Conservation (phyloP, 2,329 filamentous ascomycete genomes). For the Clonostachys sp. region DNA sequence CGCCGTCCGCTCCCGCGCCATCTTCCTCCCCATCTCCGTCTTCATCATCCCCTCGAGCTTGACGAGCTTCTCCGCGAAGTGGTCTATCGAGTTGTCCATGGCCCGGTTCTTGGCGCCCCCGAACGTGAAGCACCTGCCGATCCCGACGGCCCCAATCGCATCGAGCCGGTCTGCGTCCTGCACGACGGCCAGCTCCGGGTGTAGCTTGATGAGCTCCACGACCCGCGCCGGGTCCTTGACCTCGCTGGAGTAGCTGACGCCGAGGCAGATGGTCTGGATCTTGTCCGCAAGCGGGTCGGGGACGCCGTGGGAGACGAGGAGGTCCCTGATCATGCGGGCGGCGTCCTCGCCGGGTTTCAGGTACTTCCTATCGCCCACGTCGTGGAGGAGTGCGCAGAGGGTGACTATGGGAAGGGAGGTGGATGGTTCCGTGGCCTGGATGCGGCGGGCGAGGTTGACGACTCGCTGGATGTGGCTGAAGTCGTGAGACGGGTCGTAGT, state of each 20-base stretch:
- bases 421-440: conserved; percentile 39
- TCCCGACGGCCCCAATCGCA: conserved; percentile 80
- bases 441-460: conserved; percentile 63
- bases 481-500: conserved; percentile 84
- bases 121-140: conserved; percentile 63
- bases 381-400: conserved; percentile 75
- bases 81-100: conserved; percentile 63
- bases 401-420: conserved; percentile 47
- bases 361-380: conserved; percentile 86
- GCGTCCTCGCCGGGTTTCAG: conserved; percentile 50
- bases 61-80: conserved; percentile 75
- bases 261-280: conserved; percentile 68
- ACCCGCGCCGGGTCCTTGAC: conserved; percentile 58
- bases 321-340: conserved; percentile 47
- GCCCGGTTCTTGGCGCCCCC: conserved; percentile 58
- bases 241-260: conserved; percentile 77
- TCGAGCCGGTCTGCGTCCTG: conserved; percentile 94
- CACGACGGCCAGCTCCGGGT: conserved; percentile 67
- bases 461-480: conserved; percentile 82
- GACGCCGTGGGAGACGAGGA: conserved; percentile 55
- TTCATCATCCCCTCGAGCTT: conserved; percentile 62
- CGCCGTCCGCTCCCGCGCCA: conserved; percentile 49
- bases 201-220: conserved; percentile 50
- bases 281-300: conserved; percentile 52
- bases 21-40: conserved; percentile 46